These are phyloP conservation scores for Chionographis japonica DNA, from an alignment of 106 monocot species.

Conservation along the genomic window DNA sequence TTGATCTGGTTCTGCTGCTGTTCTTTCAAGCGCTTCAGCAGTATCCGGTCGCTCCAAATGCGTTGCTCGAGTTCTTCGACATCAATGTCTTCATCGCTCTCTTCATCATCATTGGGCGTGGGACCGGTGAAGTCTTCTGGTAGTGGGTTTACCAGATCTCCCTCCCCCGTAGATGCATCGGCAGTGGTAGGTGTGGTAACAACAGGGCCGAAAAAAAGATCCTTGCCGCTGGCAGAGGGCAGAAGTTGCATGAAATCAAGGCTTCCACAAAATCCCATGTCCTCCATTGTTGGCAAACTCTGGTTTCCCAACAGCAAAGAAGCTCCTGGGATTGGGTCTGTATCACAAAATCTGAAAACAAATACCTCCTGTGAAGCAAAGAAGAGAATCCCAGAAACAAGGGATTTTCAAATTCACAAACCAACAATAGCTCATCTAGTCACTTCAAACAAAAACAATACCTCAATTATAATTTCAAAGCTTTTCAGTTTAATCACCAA, in stretches of 20 bases:
- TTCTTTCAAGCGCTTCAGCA: slow-evolving; percentile 31
- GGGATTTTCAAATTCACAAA: too few species aligned
- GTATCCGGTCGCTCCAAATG: slow-evolving; percentile 34
- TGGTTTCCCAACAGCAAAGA: not conserved
- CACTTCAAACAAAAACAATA: too few species aligned
- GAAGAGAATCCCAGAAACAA: too few species aligned
- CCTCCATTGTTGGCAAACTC: slow-evolving; percentile 4
- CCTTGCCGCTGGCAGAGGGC: not conserved
- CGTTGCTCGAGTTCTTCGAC: slow-evolving; percentile 35
- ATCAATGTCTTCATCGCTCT: slow-evolving; percentile 23
- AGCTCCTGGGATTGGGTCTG: too few species aligned
- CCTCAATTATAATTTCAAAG: too few species aligned
- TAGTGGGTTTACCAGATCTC: slow-evolving; percentile 20
- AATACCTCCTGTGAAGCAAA: too few species aligned
- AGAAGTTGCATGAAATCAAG: slow-evolving; percentile 5
- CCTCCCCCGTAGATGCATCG: slow-evolving; percentile 14
- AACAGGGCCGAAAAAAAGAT: not conserved
- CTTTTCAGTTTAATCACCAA: too few species aligned
- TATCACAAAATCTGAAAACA: too few species aligned
- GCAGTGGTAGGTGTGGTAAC: not conserved
- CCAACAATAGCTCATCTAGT: too few species aligned
- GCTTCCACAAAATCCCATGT: not conserved
- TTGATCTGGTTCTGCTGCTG: slow-evolving; percentile 22
- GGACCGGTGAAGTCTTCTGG: slow-evolving; percentile 10
- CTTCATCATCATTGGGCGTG: slow-evolving; percentile 13